Conservation (phyloP, 805 yeast species). For the Metahyphopichia silvanorum region DNA sequence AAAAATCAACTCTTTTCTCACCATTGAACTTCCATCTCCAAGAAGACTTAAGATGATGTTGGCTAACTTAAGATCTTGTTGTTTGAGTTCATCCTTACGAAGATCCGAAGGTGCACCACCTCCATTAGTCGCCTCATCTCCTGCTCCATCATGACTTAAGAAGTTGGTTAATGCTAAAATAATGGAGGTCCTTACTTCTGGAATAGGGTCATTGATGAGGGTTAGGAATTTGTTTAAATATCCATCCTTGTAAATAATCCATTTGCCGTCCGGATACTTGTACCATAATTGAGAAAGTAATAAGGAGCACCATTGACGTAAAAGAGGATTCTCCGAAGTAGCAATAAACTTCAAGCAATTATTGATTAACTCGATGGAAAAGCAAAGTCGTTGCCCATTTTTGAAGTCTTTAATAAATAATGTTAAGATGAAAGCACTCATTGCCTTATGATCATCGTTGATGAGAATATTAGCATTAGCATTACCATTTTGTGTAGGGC, state of each 20-base stretch:
- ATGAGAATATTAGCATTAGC: conserved; percentile 32
- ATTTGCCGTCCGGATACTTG: conserved; percentile 69
- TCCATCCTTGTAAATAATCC: conserved; percentile 64
- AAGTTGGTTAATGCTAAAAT: conserved; percentile 70
- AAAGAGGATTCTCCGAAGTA: conserved; percentile 74
- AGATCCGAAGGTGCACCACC: conserved; percentile 20
- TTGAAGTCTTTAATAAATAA: conserved; percentile 78
- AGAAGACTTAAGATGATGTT: conserved; percentile 62
- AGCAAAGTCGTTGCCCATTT: conserved; percentile 76
- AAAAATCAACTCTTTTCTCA: conserved; percentile 78
- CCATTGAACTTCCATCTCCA: conserved; percentile 87
- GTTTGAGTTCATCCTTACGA: conserved; percentile 48
- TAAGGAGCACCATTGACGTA: conserved; percentile 90
- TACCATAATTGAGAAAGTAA: conserved; percentile 75
- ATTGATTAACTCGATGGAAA: conserved; percentile 66
- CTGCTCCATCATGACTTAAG: conserved; percentile 32
- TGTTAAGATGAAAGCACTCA: conserved; percentile 89
- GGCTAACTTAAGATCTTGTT: conserved; percentile 70
- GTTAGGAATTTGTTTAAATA: conserved; percentile 53
- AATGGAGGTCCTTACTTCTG: conserved; percentile 89
- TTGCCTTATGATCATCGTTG: conserved; percentile 85
- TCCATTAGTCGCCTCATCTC: conserved; percentile 7
- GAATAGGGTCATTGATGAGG: conserved; percentile 81
- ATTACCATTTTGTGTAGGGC: conserved; percentile 12
- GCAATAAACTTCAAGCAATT: conserved; percentile 66